Percentiles rank a stretch among this genome's conserved stretches.
Evolutionary conservation across 768 basidiomycete species (phyloP).

Genomic region (Lactifluus piperatus): DNA sequence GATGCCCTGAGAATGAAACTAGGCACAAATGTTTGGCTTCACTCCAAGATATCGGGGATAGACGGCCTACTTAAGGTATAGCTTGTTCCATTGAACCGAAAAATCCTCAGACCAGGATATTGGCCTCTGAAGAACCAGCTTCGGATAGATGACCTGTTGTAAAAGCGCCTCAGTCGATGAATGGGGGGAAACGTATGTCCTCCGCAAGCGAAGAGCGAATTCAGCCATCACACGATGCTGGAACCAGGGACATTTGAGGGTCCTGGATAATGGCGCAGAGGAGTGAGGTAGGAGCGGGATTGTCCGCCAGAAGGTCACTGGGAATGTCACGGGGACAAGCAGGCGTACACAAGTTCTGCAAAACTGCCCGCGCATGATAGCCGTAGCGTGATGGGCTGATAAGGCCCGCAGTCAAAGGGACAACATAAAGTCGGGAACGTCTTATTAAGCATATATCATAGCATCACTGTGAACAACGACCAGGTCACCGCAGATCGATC

Average conservation of each 20-base stretch:
- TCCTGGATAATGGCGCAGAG: background rate
- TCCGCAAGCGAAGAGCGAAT: background rate
- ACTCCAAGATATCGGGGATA: background rate
- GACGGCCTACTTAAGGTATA: slow-evolving; percentile 10
- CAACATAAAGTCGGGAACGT: background rate
- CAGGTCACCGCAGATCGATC: background rate
- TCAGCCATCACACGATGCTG: background rate
- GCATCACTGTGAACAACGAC: background rate
- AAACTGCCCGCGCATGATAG: background rate
- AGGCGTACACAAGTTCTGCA: background rate
- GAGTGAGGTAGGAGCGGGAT: background rate
- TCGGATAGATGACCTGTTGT: slow-evolving; percentile 1
- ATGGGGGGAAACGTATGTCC: background rate
- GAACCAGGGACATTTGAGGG: background rate
- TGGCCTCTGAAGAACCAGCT: slow-evolving; percentile 1
- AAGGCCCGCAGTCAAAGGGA: background rate
- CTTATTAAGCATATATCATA: background rate
- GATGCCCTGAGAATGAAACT: background rate
- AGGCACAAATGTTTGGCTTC: slow-evolving; percentile 10
- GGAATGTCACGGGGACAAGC: slow-evolving; percentile 4
- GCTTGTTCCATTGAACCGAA: slow-evolving; percentile 1
- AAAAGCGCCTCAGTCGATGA: background rate
- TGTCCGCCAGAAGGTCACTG: slow-evolving; percentile 1
- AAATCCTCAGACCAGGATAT: slow-evolving; percentile 1
- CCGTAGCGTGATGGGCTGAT: background rate